Evolutionary conservation across 139 green algal genomes (phyloP), one percentile per base, ranked within the genome.

Genomic region (Picochlorum costavermella): DNA sequence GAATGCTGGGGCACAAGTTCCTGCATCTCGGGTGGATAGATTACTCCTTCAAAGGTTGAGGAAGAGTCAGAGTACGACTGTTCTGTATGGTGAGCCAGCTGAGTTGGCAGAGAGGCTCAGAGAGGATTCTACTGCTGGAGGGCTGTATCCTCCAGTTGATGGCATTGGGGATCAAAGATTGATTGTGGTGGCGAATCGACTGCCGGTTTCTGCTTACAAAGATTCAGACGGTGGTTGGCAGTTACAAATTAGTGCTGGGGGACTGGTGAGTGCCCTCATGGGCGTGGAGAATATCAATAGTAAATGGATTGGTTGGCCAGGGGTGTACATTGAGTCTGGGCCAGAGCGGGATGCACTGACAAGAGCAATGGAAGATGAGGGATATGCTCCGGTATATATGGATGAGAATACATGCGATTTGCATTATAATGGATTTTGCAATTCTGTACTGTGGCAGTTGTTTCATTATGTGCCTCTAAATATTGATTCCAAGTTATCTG

Each of bases 391-490:
- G 2, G 92, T 98, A 43, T 97, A 90, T 75, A 73, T 98, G 44
- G 86, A 96, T 53, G 74, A 88, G 50, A 49, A 64, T 30, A 64
- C 62, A 46, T 64, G 61, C 20, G 86, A 91, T 75, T 75, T 91
- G 50, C 78, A 86, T 59, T 83, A 85, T 70, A 84, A 84, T 64
- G 92, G 92, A 46, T 98, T 96, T 74, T 97, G 92, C 81, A 98
- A 98, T 80, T 92, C 84, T 61, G 87, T 98, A 55, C 83, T 98
- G 61, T 98, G 91, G 92, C 85, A 92, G 79, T 85, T 97, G 23
- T 97, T 97, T 74, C 92, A 97, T 77, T 99, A 99, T 68, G 90
- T 98, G 48, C 90, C 94, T 5, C 83, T 98, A 14, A 90, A 95
- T 57, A 84, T 92, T 51, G 91, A 98, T 68, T 76, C 69, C 49